A percentile compares a stretch with the other conserved stretches of the same genome.
Evolutionary conservation across 2,329 filamentous ascomycete genomes (phyloP).

Genomic region (Rhynchosporium graminicola): DNA sequence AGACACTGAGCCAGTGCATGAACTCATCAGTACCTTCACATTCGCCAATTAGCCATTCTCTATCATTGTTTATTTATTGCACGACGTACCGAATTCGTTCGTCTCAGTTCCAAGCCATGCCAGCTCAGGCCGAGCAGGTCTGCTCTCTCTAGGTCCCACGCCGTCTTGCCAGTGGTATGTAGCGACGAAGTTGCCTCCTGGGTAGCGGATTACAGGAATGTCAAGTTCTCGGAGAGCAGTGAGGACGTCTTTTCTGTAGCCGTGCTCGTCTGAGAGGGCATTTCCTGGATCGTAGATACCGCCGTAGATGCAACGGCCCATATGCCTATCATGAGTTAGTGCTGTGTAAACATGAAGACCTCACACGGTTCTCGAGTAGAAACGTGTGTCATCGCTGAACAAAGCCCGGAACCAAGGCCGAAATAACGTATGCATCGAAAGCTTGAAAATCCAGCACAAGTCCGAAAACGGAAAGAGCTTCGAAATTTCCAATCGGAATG

Average conservation of each 20-base stretch:
- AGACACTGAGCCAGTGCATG: slow-evolving; percentile 73
- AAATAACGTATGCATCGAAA: too few relatives aligned
- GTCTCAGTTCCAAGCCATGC: slow-evolving; percentile 77
- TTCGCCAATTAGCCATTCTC: slow-evolving; percentile 20
- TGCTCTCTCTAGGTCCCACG: slow-evolving; percentile 69
- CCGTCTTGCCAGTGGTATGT: slow-evolving; percentile 87
- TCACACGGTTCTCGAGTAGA: neutral
- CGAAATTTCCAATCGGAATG: neutral
- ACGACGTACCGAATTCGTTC: slow-evolving; percentile 67
- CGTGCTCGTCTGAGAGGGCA: slow-evolving; percentile 69
- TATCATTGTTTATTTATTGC: neutral
- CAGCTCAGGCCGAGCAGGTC: slow-evolving; percentile 66
- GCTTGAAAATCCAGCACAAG: too few relatives aligned
- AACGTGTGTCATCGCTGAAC: neutral
- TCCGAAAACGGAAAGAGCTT: neutral
- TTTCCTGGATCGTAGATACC: slow-evolving; percentile 81
- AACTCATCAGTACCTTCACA: slow-evolving; percentile 74
- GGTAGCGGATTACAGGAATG: slow-evolving; percentile 76
- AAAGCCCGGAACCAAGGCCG: neutral
- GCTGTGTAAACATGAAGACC: neutral
- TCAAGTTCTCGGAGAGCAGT: slow-evolving; percentile 71
- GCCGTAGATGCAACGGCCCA: slow-evolving; percentile 86
- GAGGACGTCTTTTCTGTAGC: slow-evolving; percentile 79
- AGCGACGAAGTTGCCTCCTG: slow-evolving; percentile 81
- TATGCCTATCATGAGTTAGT: slow-evolving; percentile 59